These are phyloP conservation scores for Geum urbanum DNA, from an alignment of 306 rosid genomes.

Conservation along the genomic window DNA sequence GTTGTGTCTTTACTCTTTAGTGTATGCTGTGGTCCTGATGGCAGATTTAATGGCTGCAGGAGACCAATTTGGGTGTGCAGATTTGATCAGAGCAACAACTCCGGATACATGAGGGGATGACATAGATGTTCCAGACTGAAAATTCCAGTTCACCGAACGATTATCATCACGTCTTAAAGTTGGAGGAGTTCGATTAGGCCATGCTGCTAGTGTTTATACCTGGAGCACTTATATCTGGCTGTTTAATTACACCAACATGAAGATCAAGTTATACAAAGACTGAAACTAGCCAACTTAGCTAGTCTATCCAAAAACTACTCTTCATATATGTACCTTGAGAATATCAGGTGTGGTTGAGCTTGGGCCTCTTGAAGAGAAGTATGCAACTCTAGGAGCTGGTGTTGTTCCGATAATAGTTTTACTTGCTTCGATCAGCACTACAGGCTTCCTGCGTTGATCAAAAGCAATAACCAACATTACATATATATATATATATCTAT, in stretches of 20 bases:
- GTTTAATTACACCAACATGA: not conserved
- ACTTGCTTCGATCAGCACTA: slow-evolving; percentile 18
- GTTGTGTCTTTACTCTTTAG: slow-evolving; percentile 35
- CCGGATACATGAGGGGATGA: slow-evolving; percentile 53
- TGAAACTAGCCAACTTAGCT: not conserved
- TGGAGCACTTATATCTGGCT: slow-evolving; percentile 56
- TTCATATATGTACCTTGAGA: slow-evolving; percentile 39
- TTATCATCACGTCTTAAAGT: slow-evolving; percentile 9
- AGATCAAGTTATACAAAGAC: not conserved
- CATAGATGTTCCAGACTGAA: slow-evolving; percentile 61
- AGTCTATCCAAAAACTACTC: not conserved
- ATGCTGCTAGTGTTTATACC: slow-evolving; percentile 50
- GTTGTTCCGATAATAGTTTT: slow-evolving; percentile 24
- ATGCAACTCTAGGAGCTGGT: slow-evolving; percentile 45
- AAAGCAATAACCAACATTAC: not conserved
- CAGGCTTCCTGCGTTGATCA: slow-evolving; percentile 22
- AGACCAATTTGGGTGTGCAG: slow-evolving; percentile 52
- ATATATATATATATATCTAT: not conserved
- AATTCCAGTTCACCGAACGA: slow-evolving; percentile 37
- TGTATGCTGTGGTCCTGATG: slow-evolving; percentile 44
- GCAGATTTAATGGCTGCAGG: slow-evolving; percentile 51
- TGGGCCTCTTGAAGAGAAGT: slow-evolving; percentile 65
- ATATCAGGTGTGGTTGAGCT: slow-evolving; percentile 39
- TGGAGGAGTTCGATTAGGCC: slow-evolving; percentile 52
- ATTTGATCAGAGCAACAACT: slow-evolving; percentile 47